Conservation (phyloP, 306 rosid genomes). For the Cajanus cajan region DNA sequence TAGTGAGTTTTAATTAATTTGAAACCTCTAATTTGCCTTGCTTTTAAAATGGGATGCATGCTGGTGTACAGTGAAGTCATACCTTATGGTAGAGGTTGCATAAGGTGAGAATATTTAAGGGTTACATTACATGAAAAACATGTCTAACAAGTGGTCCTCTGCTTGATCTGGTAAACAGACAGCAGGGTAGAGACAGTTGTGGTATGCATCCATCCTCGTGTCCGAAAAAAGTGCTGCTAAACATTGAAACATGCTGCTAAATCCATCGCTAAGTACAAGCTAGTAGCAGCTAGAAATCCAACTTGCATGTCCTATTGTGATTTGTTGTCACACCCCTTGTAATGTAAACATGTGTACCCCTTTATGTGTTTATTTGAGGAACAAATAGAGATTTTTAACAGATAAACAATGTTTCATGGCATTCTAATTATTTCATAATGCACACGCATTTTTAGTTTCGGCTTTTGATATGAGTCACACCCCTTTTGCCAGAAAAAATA, state of each 20-base stretch:
- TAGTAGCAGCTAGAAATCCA: conserved; percentile 32
- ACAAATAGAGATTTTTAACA: background rate
- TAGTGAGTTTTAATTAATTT: background rate
- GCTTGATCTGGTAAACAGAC: background rate
- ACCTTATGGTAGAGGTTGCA: background rate
- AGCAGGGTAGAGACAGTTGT: conserved; percentile 38
- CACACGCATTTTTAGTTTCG: background rate
- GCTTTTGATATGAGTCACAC: conserved; percentile 20
- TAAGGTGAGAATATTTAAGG: background rate
- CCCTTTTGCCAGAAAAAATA: conserved; percentile 31
- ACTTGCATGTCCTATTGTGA: conserved; percentile 14
- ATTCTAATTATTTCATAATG: conserved; percentile 18
- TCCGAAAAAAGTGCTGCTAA: conserved; percentile 43
- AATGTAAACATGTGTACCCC: background rate
- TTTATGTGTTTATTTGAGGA: background rate
- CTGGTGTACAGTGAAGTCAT: background rate
- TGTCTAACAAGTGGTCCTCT: conserved; percentile 33
- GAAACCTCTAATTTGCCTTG: background rate
- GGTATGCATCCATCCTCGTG: conserved; percentile 29
- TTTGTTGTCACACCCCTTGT: background rate
- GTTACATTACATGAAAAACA: background rate
- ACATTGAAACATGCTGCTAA: conserved; percentile 18
- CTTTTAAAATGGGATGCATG: background rate
- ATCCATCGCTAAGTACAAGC: conserved; percentile 41
- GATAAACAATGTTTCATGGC: conserved; percentile 1